Base-by-base conservation (phyloP, 257 asterid genomes). In the Solanum piurae region DNA sequence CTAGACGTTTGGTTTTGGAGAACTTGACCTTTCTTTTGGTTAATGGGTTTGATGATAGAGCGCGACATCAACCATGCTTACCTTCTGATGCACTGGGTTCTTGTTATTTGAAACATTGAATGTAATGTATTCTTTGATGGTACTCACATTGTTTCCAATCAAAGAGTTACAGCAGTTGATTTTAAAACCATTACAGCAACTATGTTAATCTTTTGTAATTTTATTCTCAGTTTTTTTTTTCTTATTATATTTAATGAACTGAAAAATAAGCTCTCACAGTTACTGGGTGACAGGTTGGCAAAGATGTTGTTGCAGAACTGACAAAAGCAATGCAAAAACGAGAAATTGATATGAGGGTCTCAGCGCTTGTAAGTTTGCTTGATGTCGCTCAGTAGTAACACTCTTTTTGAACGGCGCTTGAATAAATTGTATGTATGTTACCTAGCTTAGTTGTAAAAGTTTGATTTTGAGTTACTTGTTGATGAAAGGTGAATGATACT, bases 401-500 rank as follows among this genome's bases (percentile, higher is more conserved):
- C 38, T 82, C 44, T 18, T 31, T 46, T 49, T 49, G 42, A 82
- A 49, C 21, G 86, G 64, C 10, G 6, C 36, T 82, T 49, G 18
- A 31, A 82, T 49, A 49, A 46, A 31, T 44, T 49, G 37, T 16
- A 46, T 80, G 69, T 18, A 49, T 49, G 34, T 10, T 82, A 20
- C 31, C 31, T 49, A 20, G 69, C 71, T 49, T 82, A 85, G 80
- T 27, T 68, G 42, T 85, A 33, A 38, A 85, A 42, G 23, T 40
- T 85, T 85, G 87, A 85, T 29, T 44, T 40, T 85, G 82, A 85
- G 87, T 85, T 40, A 20, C 64, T 64, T 85, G 62, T 40, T 71
- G 84, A n/a, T 89, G 85, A 74, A 89, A 94, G 97, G 97, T 94
- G 62, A 94, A 94, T 86, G 97, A 94, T 88, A 94, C 97, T 42